Evolutionary conservation across 257 asterid genomes (phyloP).

Genomic region (Handroanthus guayacan): DNA sequence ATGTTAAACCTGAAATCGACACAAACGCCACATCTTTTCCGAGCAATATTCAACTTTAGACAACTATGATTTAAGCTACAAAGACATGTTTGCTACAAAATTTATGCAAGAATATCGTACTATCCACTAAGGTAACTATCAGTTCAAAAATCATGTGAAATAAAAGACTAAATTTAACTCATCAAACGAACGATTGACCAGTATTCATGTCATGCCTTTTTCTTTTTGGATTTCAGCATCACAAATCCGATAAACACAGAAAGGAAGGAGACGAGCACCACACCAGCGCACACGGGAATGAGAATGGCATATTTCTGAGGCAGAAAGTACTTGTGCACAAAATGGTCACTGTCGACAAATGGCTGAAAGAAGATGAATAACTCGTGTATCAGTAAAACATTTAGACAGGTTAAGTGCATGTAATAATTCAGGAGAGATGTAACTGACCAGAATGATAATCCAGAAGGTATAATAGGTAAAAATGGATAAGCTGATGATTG

Average conservation of each 20-base stretch:
- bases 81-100: not conserved
- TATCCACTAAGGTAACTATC: not conserved
- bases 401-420: not conserved
- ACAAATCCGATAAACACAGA: conserved; percentile 76
- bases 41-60: not conserved
- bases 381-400: not conserved
- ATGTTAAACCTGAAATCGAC: not conserved
- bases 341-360: conserved; percentile 80
- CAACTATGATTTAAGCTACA: not conserved
- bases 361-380: conserved; percentile 65
- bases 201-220: conserved; percentile 57
- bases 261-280: conserved; percentile 68
- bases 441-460: conserved; percentile 86
- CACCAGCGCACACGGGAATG: conserved; percentile 71
- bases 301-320: conserved; percentile 83
- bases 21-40: not conserved
- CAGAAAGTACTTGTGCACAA: conserved; percentile 89
- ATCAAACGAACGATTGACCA: not conserved
- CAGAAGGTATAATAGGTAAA: conserved; percentile 93
- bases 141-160: not conserved
- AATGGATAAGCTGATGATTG: conserved; percentile 74
- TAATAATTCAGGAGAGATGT: not conserved
- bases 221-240: conserved; percentile 90
- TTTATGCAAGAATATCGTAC: not conserved
- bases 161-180: not conserved